Conservation (phyloP, 2,329 filamentous ascomycete species). For the Dothidotthia symphoricarpi region DNA sequence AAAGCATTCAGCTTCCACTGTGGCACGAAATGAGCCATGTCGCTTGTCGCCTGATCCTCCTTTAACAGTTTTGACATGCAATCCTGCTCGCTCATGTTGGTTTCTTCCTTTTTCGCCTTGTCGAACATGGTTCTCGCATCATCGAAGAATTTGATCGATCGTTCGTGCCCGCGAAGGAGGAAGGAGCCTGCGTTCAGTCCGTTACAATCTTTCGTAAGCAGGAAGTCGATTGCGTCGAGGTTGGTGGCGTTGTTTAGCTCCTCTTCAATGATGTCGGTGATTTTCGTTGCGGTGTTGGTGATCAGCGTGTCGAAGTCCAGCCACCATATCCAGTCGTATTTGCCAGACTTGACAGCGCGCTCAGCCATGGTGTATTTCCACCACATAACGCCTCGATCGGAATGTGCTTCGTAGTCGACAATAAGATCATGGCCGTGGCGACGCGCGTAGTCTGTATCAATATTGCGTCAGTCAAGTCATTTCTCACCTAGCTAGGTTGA, state of each 20-base stretch:
- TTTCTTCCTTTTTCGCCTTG: conserved; percentile 18
- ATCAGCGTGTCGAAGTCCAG: conserved; percentile 45
- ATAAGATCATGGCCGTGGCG: conserved; percentile 44
- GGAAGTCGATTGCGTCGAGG: conserved; percentile 37
- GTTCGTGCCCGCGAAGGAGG: conserved; percentile 36
- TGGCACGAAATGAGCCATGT: conserved; percentile 31
- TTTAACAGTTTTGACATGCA: conserved; percentile 37
- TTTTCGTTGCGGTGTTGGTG: conserved; percentile 40
- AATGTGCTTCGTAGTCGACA: conserved; percentile 41
- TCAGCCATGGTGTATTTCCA: conserved; percentile 44
- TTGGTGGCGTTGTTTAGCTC: conserved; percentile 30
- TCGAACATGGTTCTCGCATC: conserved; percentile 30
- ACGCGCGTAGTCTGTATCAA: conserved; percentile 37
- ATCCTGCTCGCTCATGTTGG: conserved; percentile 42
- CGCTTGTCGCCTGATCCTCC: conserved; percentile 18
- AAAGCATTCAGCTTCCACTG: conserved; percentile 44
- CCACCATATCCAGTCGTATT: conserved; percentile 47
- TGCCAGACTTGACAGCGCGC: conserved; percentile 32
- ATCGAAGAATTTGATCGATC: conserved; percentile 38
- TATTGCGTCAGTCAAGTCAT: conserved; percentile 4
- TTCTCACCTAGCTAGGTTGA: not conserved
- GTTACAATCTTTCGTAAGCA: conserved; percentile 44
- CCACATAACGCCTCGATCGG: conserved; percentile 32
- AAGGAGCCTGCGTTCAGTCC: conserved; percentile 43
- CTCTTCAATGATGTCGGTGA: conserved; percentile 40